Percentiles rank a stretch among this genome's conserved stretches.
phyloP scores from a whole-genome alignment of 352 stramenopile genomes.

The Globisporangium uncinulatum region DNA sequence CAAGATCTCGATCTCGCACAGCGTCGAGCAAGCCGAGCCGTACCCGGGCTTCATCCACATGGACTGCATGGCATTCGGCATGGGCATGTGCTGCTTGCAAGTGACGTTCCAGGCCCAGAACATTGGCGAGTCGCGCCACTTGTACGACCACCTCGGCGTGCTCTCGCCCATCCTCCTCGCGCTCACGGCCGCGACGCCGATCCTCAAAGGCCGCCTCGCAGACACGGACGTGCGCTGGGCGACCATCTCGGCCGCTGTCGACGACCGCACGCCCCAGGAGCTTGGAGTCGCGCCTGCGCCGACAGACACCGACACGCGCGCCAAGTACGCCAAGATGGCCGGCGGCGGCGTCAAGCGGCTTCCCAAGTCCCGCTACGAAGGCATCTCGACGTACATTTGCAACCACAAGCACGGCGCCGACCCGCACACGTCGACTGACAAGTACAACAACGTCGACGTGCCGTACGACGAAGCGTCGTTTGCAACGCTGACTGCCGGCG shows the following conservation, averaged over 20 bases:
- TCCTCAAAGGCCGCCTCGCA: slow-evolving; percentile 92
- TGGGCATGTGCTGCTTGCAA: slow-evolving; percentile 99
- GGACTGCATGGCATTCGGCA: slow-evolving; percentile 99
- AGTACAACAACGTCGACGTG: slow-evolving; percentile 94
- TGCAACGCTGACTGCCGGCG: slow-evolving; percentile 82
- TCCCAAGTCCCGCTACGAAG: slow-evolving; percentile 94
- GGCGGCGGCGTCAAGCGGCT: slow-evolving; percentile 90
- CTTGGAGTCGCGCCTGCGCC: slow-evolving; percentile 36
- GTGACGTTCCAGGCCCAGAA: slow-evolving; percentile 98
- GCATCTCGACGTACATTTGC: slow-evolving; percentile 88
- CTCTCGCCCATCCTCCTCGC: slow-evolving; percentile 98
- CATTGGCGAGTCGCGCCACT: slow-evolving; percentile 96
- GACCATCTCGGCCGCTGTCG: slow-evolving; percentile 96
- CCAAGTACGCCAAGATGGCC: slow-evolving; percentile 89
- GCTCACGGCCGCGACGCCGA: slow-evolving; percentile 97
- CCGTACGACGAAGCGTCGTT: slow-evolving; percentile 94
- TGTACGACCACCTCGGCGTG: slow-evolving; percentile 99
- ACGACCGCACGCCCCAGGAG: slow-evolving; percentile 91
- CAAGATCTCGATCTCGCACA: slow-evolving; percentile 65
- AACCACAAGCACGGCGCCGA: slow-evolving; percentile 86
- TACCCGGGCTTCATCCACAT: slow-evolving; percentile 95
- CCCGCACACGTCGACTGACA: slow-evolving; percentile 65
- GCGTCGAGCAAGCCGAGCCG: slow-evolving; percentile 67
- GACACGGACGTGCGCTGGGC: slow-evolving; percentile 94
- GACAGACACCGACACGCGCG: slow-evolving; percentile 38